Conservation (phyloP, 371 early-diverging fungal genomes). For the Nosema muscidifuracis region DNA sequence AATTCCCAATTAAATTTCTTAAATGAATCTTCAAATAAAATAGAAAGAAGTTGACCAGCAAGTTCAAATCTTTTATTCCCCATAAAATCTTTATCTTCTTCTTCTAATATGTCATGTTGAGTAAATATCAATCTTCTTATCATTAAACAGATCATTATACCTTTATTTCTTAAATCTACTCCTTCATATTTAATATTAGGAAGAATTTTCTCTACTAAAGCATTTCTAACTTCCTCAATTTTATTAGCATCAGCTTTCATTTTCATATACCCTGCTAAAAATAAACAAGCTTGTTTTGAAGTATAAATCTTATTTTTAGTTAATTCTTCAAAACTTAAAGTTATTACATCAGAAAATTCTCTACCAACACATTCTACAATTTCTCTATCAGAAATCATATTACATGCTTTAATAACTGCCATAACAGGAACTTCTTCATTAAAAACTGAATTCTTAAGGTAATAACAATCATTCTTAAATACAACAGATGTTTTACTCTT, state of each 20-base stretch:
- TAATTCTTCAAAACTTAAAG: conserved; percentile 79
- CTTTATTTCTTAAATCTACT: conserved; percentile 69
- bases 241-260: conserved; percentile 36
- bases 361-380: conserved; percentile 81
- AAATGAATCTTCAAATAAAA: conserved; percentile 98
- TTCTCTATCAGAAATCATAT: conserved; percentile 84
- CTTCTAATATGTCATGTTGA: conserved; percentile 68
- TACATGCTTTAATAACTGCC: conserved; percentile 65
- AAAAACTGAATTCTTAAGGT: conserved; percentile 82
- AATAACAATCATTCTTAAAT: conserved; percentile 68
- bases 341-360: conserved; percentile 72
- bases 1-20: conserved; percentile 83
- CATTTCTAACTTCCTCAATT: conserved; percentile 80
- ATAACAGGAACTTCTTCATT: conserved; percentile 80
- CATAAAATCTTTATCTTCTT: conserved; percentile 97
- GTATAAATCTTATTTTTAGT: conserved; percentile 69
- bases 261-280: conserved; percentile 42
- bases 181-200: conserved; percentile 84
- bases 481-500: conserved; percentile 88
- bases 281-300: conserved; percentile 67
- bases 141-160: conserved; percentile 89
- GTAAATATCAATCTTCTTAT: conserved; percentile 84
- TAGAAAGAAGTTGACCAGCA: conserved; percentile 88
- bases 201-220: conserved; percentile 79
- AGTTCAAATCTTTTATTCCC: conserved; percentile 97